These are phyloP conservation scores for Ceratocystiopsis sp. DNA, from an alignment of 2,329 filamentous ascomycete genomes.

Conservation along the genomic window DNA sequence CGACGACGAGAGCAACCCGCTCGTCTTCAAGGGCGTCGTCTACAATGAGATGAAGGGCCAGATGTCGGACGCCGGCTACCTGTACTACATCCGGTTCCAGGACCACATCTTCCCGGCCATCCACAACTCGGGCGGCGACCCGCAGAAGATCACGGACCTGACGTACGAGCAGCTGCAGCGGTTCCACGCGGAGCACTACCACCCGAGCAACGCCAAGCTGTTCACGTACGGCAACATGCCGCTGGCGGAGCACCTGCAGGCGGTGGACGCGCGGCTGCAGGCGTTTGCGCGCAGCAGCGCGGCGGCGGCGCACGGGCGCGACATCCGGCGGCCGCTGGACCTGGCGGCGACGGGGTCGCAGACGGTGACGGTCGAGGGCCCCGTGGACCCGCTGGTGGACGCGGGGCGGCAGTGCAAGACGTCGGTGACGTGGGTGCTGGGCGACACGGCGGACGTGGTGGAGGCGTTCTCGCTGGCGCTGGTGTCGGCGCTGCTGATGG, in stretches of 20 bases:
- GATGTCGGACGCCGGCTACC: constrained; percentile 91
- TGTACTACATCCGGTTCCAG: constrained; percentile 91
- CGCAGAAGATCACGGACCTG: constrained; percentile 86
- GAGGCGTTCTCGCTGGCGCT: constrained; percentile 80
- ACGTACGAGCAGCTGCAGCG: constrained; percentile 78
- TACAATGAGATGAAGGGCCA: constrained; percentile 99
- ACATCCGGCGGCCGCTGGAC: constrained; percentile 61
- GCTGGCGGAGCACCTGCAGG: constrained; percentile 59
- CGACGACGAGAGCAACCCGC: constrained; percentile 38
- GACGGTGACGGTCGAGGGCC: constrained; percentile 57
- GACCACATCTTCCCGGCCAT: constrained; percentile 87
- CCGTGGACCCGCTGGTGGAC: constrained; percentile 72
- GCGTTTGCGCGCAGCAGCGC: constrained; percentile 36
- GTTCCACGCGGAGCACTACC: constrained; percentile 87
- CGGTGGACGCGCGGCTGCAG: constrained; percentile 58
- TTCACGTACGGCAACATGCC: constrained; percentile 94
- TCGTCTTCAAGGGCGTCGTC: constrained; percentile 94
- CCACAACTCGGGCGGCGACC: constrained; percentile 93
- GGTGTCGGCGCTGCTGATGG: constrained; percentile 68
- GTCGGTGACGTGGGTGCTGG: constrained; percentile 82
- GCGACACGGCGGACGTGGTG: constrained; percentile 63
- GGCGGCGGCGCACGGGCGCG: constrained; percentile 44
- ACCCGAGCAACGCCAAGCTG: constrained; percentile 92
- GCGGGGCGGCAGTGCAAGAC: constrained; percentile 83
- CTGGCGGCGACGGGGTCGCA: constrained; percentile 43